A percentile compares a stretch with the other conserved stretches of the same genome.
These are phyloP conservation scores for Claviceps africana DNA, from an alignment of 2,329 filamentous ascomycete genomes.

Conservation along the genomic window DNA sequence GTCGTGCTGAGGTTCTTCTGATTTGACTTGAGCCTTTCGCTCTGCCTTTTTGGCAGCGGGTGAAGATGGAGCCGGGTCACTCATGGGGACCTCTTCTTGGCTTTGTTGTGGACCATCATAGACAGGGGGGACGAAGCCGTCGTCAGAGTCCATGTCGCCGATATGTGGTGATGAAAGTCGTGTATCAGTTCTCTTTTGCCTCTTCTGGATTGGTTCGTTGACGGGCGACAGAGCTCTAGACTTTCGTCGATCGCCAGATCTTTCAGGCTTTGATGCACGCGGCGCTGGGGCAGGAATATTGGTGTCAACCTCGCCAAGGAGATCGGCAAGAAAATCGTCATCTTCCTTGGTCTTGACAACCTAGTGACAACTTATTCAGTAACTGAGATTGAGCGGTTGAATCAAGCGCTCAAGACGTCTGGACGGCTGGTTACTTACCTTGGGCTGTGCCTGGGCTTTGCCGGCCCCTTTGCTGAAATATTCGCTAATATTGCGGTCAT, in stretches of 20 bases:
- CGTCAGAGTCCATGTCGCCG: conserved; percentile 34
- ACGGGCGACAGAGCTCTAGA: conserved; percentile 68
- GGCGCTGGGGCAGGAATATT: conserved; percentile 47
- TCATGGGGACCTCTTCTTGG: conserved; percentile 54
- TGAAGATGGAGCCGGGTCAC: conserved; percentile 75
- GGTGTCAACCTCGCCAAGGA: conserved; percentile 77
- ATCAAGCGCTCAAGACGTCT: not conserved
- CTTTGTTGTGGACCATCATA: conserved; percentile 44
- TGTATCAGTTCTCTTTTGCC: conserved; percentile 38
- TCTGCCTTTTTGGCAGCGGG: conserved; percentile 67
- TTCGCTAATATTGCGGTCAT: conserved; percentile 83
- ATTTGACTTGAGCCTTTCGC: conserved; percentile 46
- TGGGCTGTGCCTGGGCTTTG: conserved; percentile 58
- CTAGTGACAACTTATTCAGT: conserved; percentile 25
- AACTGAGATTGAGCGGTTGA: not conserved
- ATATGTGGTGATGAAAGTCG: conserved; percentile 32
- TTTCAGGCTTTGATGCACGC: conserved; percentile 46
- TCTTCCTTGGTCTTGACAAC: conserved; percentile 72
- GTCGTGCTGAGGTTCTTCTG: conserved; percentile 44
- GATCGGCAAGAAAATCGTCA: conserved; percentile 68
- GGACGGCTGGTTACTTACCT: conserved; percentile 38
- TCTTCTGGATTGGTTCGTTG: conserved; percentile 40
- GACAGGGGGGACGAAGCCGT: conserved; percentile 43
- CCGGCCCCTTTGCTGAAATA: conserved; percentile 74
- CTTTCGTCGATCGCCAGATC: conserved; percentile 64